A percentile compares a stretch with the other conserved stretches of the same genome.
These are phyloP conservation scores for Arachnopeziza araneosa DNA, from an alignment of 2,329 filamentous ascomycete species.

Conservation along the genomic window DNA sequence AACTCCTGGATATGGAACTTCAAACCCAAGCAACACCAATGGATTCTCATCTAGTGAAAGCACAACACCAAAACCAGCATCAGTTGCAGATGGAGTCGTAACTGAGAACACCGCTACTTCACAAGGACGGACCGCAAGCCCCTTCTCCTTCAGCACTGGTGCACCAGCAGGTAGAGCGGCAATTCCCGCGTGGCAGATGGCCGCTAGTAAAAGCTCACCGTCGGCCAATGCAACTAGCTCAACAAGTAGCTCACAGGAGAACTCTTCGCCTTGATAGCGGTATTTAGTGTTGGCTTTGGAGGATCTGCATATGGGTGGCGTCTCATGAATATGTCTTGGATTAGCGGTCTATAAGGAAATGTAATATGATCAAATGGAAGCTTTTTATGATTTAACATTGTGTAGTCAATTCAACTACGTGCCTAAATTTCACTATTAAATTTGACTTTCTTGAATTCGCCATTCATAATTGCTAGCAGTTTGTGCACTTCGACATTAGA, in stretches of 20 bases:
- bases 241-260: conserved; percentile 19
- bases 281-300: neutral
- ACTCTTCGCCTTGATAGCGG: conserved; percentile 12
- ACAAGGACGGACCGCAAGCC: conserved; percentile 36
- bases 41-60: conserved; percentile 17
- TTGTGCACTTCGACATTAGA: too few relatives aligned
- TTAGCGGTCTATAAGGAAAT: neutral
- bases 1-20: conserved; percentile 7
- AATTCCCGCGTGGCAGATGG: conserved; percentile 76
- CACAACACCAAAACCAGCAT: conserved; percentile 26
- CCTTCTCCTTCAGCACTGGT: conserved; percentile 49
- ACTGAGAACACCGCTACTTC: conserved; percentile 30
- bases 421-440: too few relatives aligned
- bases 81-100: conserved; percentile 30
- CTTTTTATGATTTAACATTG: too few relatives aligned
- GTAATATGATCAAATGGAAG: neutral
- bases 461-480: too few relatives aligned
- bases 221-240: conserved; percentile 16
- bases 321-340: neutral
- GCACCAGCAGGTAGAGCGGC: conserved; percentile 53
- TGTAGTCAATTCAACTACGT: too few relatives aligned
- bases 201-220: conserved; percentile 45
- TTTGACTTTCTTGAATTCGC: too few relatives aligned
- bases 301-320: conserved; percentile 12
- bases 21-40: conserved; percentile 11